A percentile compares a stretch with the other conserved stretches of the same genome.
Conservation (phyloP, 2,329 filamentous ascomycete species). For the Paracoccidioides brasiliensis region DNA sequence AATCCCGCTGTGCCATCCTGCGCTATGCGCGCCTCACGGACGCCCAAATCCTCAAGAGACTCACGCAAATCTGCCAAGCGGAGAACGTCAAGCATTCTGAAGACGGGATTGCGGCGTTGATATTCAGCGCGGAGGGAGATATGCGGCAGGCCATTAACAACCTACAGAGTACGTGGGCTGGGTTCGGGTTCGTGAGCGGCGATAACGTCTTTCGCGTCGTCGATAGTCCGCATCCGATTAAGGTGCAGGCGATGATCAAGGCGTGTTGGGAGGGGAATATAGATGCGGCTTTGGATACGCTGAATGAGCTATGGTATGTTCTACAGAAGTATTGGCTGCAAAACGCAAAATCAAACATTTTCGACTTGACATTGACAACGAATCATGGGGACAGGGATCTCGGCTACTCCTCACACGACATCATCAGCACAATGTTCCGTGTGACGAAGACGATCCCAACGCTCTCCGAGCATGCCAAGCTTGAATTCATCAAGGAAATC, state of each 20-base stretch:
- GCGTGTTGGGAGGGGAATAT: constrained; percentile 87
- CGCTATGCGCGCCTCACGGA: constrained; percentile 89
- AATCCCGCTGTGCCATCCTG: constrained; percentile 90
- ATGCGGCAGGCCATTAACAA: constrained; percentile 99
- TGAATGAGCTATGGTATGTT: constrained; percentile 74
- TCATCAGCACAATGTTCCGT: constrained; percentile 97
- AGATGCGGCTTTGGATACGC: constrained; percentile 68
- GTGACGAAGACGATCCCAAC: constrained; percentile 93
- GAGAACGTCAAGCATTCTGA: constrained; percentile 86
- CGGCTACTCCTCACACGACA: constrained; percentile 97
- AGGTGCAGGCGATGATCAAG: constrained; percentile 97
- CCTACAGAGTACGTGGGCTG: constrained; percentile 80
- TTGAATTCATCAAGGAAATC: constrained; percentile 97
- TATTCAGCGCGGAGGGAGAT: constrained; percentile 94
- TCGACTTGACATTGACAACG: not conserved
- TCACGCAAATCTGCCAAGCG: constrained; percentile 84
- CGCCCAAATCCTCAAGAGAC: constrained; percentile 75
- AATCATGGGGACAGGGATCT: constrained; percentile 44
- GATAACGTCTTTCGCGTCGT: constrained; percentile 98
- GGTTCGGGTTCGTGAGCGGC: constrained; percentile 92
- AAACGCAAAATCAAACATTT: not conserved
- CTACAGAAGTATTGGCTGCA: not conserved
- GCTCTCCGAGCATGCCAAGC: constrained; percentile 83
- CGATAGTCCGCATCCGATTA: constrained; percentile 92
- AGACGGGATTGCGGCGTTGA: constrained; percentile 85